Base-by-base conservation (phyloP, 1,139 yeast species). In the Blastobotrys serpentis region DNA sequence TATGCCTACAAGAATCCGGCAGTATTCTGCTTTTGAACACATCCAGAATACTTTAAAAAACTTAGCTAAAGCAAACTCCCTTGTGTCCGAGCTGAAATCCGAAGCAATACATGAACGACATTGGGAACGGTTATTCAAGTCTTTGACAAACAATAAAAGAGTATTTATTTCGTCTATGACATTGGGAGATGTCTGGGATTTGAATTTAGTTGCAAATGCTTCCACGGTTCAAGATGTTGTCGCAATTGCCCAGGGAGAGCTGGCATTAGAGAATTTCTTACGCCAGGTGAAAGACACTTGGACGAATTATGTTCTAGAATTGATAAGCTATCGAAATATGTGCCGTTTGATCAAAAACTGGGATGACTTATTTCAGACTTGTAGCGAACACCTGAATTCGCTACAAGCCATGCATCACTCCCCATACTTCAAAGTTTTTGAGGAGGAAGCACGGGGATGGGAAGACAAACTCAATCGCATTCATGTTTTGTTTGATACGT, bases 381-480 rank as follows among this genome's bases (percentile, higher is more conserved):
- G 85, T 48, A 74, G 74, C 2, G 82, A 78, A 40, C 86, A 88
- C 60, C 60, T 87, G 38, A 78, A 76, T 47, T 75, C 84, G 1
- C 68, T 92, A 38, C 61, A 73, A 0, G 81, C 94, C 7, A 88
- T 90, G 89, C 80, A 76, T 50, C 77, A 78, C 53, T 88, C 97
- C 0, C 76, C 84, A 0, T 80, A 78, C 56, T 85, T 71, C 63
- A 68, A 69, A 11, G 72, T 75, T 0, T 87, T 88, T 64, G 88
- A 84, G 51, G 79, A 77, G 47, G 81, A 77, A 16, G 77, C 83
- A 0, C 53, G 66, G 3, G 72, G 70, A 1, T 71, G 88, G 72
- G 90, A 84, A 54, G 72, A 70, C 1, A 78, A 74, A 51, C 64
- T 92, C 30, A 78, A 76, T 46, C 62, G 66, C 0, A 58, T 88